A percentile compares a stretch with the other conserved stretches of the same genome.
Evolutionary conservation across 139 green algal species (phyloP).

Genomic region (Nannochloris sp.): DNA sequence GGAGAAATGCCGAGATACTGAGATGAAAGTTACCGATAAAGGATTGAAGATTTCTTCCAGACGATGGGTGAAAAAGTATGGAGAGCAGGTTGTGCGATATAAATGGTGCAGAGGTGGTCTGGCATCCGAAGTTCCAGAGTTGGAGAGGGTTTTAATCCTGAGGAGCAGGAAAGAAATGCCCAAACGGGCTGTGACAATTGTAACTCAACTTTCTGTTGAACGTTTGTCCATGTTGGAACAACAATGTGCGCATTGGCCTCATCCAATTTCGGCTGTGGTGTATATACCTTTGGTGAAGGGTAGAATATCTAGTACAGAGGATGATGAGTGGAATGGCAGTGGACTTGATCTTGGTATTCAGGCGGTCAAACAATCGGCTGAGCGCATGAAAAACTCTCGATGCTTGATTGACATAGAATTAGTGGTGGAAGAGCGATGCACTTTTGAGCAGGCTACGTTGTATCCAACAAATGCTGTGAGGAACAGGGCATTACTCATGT

Average conservation of each 20-base stretch:
- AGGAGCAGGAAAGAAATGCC: conserved; percentile 14
- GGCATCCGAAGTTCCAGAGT: conserved; percentile 17
- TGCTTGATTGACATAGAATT: conserved; percentile 32
- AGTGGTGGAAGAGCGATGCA: conserved; percentile 29
- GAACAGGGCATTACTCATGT: conserved; percentile 2
- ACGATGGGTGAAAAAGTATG: conserved; percentile 9
- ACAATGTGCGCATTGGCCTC: conserved; percentile 20
- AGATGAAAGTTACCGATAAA: neutral
- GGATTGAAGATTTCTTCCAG: neutral
- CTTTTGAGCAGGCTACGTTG: conserved; percentile 1
- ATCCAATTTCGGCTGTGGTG: conserved; percentile 19
- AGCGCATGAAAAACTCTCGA: neutral
- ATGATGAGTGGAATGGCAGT: conserved; percentile 16
- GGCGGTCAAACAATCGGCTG: neutral
- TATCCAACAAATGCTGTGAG: conserved; percentile 15
- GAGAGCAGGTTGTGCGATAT: conserved; percentile 1
- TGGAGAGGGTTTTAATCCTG: conserved; percentile 19
- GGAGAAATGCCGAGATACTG: neutral
- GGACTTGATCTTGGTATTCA: conserved; percentile 14
- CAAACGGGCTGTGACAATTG: conserved; percentile 12
- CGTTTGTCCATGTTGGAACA: conserved; percentile 24
- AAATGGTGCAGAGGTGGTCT: conserved; percentile 21
- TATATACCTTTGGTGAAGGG: conserved; percentile 28
- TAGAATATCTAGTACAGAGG: conserved; percentile 20
- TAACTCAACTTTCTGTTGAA: conserved; percentile 29